Conservation (phyloP, 345 rosid genomes). For the Nephelium lappaceum region DNA sequence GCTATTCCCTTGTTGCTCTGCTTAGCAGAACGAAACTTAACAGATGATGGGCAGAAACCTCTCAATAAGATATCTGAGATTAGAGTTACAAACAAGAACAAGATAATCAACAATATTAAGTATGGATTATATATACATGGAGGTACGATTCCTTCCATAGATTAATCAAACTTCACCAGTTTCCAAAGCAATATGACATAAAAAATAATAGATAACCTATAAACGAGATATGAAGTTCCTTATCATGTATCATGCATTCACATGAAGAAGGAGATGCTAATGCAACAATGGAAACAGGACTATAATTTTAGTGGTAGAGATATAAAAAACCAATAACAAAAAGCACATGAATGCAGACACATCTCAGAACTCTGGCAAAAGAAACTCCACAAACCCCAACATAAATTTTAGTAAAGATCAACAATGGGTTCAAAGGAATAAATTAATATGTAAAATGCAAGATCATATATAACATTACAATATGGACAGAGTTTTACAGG, state of each 20-base stretch:
- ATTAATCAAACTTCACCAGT: background rate
- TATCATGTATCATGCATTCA: slow-evolving; percentile 1
- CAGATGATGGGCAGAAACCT: background rate
- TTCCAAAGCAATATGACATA: background rate
- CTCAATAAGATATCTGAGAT: background rate
- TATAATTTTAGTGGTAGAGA: background rate
- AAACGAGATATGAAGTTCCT: background rate
- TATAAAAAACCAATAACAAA: background rate
- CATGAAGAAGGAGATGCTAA: background rate
- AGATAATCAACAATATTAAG: background rate
- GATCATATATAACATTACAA: background rate
- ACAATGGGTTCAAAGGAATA: too few relatives aligned
- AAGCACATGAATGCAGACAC: background rate
- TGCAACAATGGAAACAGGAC: background rate
- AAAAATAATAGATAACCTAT: background rate
- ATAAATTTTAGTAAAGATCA: background rate
- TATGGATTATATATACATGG: background rate
- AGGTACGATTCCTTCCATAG: background rate
- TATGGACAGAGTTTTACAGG: slow-evolving; percentile 1
- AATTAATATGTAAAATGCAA: background rate
- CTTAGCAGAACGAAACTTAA: background rate
- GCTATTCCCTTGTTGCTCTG: background rate
- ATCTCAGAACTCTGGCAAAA: background rate
- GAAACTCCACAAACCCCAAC: background rate
- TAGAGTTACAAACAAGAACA: background rate